Conservation (phyloP, 176 grass and related monocot genomes). For the Hsuehochloa calcarea region DNA sequence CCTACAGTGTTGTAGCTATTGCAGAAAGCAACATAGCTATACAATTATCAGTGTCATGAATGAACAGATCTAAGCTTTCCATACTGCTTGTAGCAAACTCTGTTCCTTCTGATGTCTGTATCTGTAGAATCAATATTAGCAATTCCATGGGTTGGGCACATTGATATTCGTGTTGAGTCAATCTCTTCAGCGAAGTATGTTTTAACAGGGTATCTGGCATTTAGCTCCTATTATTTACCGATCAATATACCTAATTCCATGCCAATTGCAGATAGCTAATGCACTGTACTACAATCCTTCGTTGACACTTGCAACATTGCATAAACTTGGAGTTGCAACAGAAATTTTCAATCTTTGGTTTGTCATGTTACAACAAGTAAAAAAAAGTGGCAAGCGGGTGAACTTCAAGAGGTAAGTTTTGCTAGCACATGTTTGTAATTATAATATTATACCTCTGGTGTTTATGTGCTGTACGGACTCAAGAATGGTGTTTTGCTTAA, state of each 20-base stretch:
- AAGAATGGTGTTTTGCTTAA: conserved; percentile 20
- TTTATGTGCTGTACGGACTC: conserved; percentile 5
- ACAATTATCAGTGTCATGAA: background rate
- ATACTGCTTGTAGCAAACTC: conserved; percentile 2
- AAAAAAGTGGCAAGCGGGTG: conserved; percentile 59
- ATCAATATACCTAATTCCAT: background rate
- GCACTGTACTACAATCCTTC: conserved; percentile 81
- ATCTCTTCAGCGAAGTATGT: background rate
- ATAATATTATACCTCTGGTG: background rate
- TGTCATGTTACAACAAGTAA: conserved; percentile 81
- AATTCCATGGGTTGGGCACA: background rate
- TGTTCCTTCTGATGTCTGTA: background rate
- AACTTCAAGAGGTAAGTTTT: conserved; percentile 72
- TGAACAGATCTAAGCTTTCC: conserved; percentile 6
- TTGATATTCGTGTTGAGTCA: background rate
- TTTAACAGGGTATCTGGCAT: background rate
- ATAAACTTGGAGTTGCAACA: conserved; percentile 76
- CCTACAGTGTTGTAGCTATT: background rate
- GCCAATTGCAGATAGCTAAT: conserved; percentile 70
- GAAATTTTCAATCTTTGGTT: conserved; percentile 93
- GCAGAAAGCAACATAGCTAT: conserved; percentile 5
- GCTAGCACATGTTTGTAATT: conserved; percentile 21
- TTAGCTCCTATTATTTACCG: background rate
- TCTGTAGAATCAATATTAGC: background rate
- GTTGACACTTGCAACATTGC: conserved; percentile 63